Base-by-base conservation (phyloP, 2,329 filamentous ascomycete genomes). In the Claviceps pazoutovae region DNA sequence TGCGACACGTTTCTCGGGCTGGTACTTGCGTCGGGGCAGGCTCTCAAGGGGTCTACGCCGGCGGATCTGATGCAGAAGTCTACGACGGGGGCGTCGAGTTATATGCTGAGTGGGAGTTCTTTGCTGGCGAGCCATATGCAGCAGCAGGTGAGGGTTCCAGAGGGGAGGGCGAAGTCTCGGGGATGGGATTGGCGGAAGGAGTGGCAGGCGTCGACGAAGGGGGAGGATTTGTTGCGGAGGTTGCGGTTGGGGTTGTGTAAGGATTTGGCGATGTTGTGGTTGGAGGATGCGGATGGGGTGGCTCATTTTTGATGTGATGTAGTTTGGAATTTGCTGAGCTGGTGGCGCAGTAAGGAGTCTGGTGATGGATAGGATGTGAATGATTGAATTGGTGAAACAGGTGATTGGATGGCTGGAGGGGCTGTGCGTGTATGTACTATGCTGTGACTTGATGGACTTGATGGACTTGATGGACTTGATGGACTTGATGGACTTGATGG, bases 101-200 rank as follows among this genome's bases (percentile, higher is more conserved):
- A 85, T 67, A 76, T 83, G 49, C 73, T 94, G 61, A 82, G 86
- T 13, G 85, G 85, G 16, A 89, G 80, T 61, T 83, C 83, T 36
- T 80, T 90, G 71, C 70, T 90, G 38, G 79, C 75, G 9, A 80
- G 74, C 54, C 78, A 80, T 60, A 64, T 82, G 59, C 78, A 76
- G 61, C 30, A 34, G 30, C 30, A 78, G 78, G 58, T 83, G 13
- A 73, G 81, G 49, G 68, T 71, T n/a, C 71, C 73, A 19, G 79
- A 76, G 6, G 68, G 68, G n/a, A 67, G 74, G 51, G 66, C 72
- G 6, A 66, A 72, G 6, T 74, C 78, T 56, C 71, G 84, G 50
- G 80, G 80, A 13, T 89, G 85, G 86, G 83, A 90, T 66, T 90
- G 86, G 88, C 73, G 87, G 58, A 72, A 71, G 66, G 86, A 86